Conservation (phyloP, 129 eudicot genomes). For the Deinandra increscens region DNA sequence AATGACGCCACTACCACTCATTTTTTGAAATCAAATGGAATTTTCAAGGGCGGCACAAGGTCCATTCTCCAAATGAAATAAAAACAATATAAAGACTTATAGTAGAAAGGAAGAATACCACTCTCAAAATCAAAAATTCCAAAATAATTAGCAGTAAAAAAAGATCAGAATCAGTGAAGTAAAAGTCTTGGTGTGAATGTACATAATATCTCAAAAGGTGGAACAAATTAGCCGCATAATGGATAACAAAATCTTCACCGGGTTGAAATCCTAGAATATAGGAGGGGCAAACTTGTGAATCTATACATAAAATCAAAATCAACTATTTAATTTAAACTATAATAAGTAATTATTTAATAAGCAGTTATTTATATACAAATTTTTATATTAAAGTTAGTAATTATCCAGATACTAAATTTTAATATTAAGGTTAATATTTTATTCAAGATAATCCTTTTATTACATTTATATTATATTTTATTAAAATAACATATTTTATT, state of each 20-base stretch:
- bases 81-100: constrained; percentile 8
- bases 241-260: constrained; percentile 87
- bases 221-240: constrained; percentile 88
- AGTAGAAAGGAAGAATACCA: neutral
- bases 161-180: neutral
- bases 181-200: neutral
- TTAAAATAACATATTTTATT: no score
- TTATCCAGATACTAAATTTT: no score
- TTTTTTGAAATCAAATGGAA: no score
- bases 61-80: no score
- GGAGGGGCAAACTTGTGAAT: constrained; percentile 94
- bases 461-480: no score
- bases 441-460: no score
- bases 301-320: constrained; percentile 92
- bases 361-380: no score
- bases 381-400: no score
- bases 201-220: constrained; percentile 69
- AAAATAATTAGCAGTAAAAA: neutral
- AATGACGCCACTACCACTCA: no score
- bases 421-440: no score
- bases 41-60: constrained; percentile 90
- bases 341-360: no score
- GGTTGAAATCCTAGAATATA: constrained; percentile 85
- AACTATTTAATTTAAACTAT: constrained; percentile 37
- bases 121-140: constrained; percentile 4